These are phyloP conservation scores for Kazachstania viticola DNA, from an alignment of 805 yeast genomes.

Conservation along the genomic window DNA sequence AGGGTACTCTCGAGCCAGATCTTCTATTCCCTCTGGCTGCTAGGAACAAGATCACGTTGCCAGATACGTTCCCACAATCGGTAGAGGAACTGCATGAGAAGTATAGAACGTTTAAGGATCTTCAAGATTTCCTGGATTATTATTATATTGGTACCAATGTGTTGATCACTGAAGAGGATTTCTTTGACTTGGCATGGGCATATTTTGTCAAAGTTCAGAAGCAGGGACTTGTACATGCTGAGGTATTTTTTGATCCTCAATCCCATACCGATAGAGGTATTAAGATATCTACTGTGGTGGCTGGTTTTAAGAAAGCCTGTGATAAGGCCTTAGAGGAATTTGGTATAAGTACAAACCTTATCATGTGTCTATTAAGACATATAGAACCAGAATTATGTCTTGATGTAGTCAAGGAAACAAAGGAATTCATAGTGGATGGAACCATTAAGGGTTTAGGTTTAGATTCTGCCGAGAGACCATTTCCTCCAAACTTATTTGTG, in stretches of 20 bases:
- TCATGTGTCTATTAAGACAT: constrained; percentile 77
- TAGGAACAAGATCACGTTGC: constrained; percentile 50
- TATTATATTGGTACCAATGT: constrained; percentile 77
- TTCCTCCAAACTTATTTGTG: constrained; percentile 59
- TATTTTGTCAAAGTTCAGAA: constrained; percentile 48
- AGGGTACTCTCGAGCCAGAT: constrained; percentile 74
- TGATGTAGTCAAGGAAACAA: constrained; percentile 43
- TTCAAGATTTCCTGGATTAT: constrained; percentile 69
- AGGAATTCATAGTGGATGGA: constrained; percentile 42
- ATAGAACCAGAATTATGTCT: constrained; percentile 50
- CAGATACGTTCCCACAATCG: constrained; percentile 49
- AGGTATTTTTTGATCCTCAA: constrained; percentile 77
- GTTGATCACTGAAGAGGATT: constrained; percentile 57
- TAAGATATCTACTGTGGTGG: constrained; percentile 44
- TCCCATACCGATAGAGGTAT: constrained; percentile 66
- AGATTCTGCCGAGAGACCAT: constrained; percentile 68
- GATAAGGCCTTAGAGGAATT: constrained; percentile 45
- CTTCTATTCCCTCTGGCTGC: constrained; percentile 57
- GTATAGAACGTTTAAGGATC: constrained; percentile 50
- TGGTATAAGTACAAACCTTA: constrained; percentile 57
- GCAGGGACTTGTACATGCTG: constrained; percentile 60
- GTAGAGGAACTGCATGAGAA: constrained; percentile 46
- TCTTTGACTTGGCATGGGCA: constrained; percentile 65
- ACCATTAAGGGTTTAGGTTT: constrained; percentile 68
- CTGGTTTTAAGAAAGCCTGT: constrained; percentile 60